Conservation (phyloP, 163 green algal species). For the Chlorella variabilis region DNA sequence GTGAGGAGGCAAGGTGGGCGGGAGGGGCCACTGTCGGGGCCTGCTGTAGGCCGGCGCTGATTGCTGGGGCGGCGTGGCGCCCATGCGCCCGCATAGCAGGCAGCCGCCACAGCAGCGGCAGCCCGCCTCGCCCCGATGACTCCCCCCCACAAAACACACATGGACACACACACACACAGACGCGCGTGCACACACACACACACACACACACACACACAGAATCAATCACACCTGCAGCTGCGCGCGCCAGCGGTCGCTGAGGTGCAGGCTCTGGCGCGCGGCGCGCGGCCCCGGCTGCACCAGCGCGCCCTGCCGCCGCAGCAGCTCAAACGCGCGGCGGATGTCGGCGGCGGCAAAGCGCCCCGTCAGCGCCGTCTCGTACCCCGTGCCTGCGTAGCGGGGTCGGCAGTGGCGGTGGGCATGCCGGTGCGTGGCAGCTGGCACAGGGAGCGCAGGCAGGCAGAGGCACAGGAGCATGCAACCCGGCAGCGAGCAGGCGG, state of each 20-base stretch:
- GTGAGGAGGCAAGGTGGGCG: too few species aligned
- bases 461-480: not conserved
- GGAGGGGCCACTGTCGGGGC: too few species aligned
- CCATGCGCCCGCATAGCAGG: too few species aligned
- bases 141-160: too few species aligned
- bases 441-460: not conserved
- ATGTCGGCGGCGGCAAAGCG: constrained; percentile 1
- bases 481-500: too few species aligned
- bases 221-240: not conserved
- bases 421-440: not conserved
- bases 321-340: constrained; percentile 8
- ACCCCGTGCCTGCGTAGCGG: not conserved
- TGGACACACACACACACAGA: too few species aligned
- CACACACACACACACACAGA: too few species aligned
- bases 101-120: too few species aligned
- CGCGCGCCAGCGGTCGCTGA: constrained; percentile 20
- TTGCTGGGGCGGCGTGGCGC: too few species aligned
- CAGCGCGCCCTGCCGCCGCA: constrained; percentile 30
- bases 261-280: not conserved
- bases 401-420: not conserved
- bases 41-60: too few species aligned
- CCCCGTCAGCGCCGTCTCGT: not conserved
- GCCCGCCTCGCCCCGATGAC: too few species aligned
- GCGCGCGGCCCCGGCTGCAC: not conserved
- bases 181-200: too few species aligned